Evolutionary conservation across 345 rosid genomes (phyloP), one percentile per base, ranked within the genome.

Genomic region (Camelina sativa): DNA sequence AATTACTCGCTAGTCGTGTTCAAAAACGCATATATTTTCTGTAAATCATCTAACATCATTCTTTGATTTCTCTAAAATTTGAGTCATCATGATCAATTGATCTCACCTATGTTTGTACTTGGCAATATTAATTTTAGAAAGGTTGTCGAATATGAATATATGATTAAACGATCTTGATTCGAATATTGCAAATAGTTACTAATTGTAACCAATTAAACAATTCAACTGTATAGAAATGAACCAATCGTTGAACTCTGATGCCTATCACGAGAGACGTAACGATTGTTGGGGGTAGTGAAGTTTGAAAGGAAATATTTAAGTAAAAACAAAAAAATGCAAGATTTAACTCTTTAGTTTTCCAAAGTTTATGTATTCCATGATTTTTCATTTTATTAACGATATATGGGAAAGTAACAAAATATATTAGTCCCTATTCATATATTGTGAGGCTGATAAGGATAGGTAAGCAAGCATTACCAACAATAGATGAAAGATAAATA

Each of bases 381-480:
- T 23, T 40, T 40, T 48, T 40, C 62, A 55, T 16, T 8, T 28
- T 25, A 23, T 7, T 5, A 69, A 41, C 40, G 51, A 66, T 53
- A 66, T 53, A 35, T 37, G 34, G 34, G 52, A 40, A 38, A 23
- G 37, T 35, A 38, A 28, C 0, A 13, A 54, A 40, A 68, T 7
- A 34, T 34, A 34, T 51, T 66, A 51, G 71, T 8, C 61, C 0
- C 4, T 16, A 4, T 67, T 67, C 61, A 35, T 20, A 65, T 28
- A 67, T 35, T 40, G 52, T 40, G 17, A 23, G 3, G 40, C 16
- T 55, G 54, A 56, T 28, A 68, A 68, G 41, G 62, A 69, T 41
- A 69, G 43, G 9, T 20, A 56, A 43, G 28, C 44, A 43, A 69
- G 47, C 43, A 19, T 34, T 69, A 17, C 64, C 54, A 68, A 56